Conservation (phyloP, 345 rosid genomes). For the Gossypium anomalum region DNA sequence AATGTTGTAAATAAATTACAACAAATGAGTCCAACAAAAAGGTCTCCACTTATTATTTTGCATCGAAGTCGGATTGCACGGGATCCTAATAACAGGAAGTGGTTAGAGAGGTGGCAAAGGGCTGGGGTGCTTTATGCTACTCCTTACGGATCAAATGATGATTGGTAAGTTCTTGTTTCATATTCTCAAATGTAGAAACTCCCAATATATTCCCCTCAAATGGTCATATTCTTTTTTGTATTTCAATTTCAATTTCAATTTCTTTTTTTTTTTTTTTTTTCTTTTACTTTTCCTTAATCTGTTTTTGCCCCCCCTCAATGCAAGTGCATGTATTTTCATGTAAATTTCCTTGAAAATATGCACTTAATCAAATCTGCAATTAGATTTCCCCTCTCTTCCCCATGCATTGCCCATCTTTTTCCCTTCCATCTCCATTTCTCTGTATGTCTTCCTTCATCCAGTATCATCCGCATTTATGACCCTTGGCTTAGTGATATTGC, state of each 20-base stretch:
- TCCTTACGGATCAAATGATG: conserved; percentile 93
- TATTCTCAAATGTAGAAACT: not conserved
- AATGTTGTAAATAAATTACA: conserved; percentile 45
- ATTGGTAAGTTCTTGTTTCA: conserved; percentile 53
- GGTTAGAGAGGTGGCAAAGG: conserved; percentile 63
- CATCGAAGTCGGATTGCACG: conserved; percentile 71
- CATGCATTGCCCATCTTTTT: not conserved
- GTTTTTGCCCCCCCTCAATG: not conserved
- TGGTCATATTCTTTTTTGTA: not conserved
- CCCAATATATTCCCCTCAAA: not conserved
- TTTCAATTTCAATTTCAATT: not conserved
- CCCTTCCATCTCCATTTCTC: not conserved
- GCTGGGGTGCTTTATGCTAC: conserved; percentile 81
- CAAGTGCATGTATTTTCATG: not conserved
- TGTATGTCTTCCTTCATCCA: not conserved
- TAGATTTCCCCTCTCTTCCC: not conserved
- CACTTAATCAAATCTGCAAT: not conserved
- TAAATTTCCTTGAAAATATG: not conserved
- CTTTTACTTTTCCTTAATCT: too few relatives aligned
- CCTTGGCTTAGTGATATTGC: not conserved
- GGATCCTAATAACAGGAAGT: conserved; percentile 53
- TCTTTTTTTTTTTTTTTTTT: not conserved
- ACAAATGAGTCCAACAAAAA: conserved; percentile 62
- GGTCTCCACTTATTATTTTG: conserved; percentile 73
- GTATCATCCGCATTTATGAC: not conserved